These are phyloP conservation scores for Trichoderma asperelloides DNA, from an alignment of 495 filamentous ascomycete genomes.

Conservation along the genomic window DNA sequence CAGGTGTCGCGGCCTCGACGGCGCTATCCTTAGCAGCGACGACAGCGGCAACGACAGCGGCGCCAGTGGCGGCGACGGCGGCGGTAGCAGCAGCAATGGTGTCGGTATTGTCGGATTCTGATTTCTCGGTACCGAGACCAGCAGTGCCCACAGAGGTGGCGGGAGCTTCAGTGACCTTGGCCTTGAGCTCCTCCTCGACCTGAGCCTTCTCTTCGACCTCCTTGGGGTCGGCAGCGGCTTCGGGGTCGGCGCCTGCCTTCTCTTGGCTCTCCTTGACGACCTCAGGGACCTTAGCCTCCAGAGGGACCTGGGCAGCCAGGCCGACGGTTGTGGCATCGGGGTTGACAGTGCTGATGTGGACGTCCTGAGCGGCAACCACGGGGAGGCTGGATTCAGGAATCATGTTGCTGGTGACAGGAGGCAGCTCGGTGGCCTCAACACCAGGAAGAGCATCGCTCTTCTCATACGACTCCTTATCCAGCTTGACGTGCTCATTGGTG, in stretches of 20 bases:
- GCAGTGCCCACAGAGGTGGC: conserved; percentile 48
- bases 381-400: conserved; percentile 85
- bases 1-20: conserved; percentile 21
- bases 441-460: conserved; percentile 53
- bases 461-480: conserved; percentile 80
- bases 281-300: conserved; percentile 56
- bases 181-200: conserved; percentile 52
- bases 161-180: conserved; percentile 47
- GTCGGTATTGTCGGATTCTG: conserved; percentile 31
- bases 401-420: conserved; percentile 52
- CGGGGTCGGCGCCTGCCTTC: conserved; percentile 47
- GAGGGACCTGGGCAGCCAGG: conserved; percentile 61
- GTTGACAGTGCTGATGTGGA: conserved; percentile 57
- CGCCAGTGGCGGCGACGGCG: conserved; percentile 25
- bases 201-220: conserved; percentile 52
- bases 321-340: conserved; percentile 64
- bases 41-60: conserved; percentile 13
- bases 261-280: conserved; percentile 60
- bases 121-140: conserved; percentile 37
- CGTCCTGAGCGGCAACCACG: conserved; percentile 43
- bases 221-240: conserved; percentile 48
- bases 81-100: conserved; percentile 24
- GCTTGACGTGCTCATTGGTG: conserved; percentile 52
- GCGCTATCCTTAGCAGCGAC: conserved; percentile 25
- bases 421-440: conserved; percentile 48